Evolutionary conservation across 2,329 filamentous ascomycete genomes (phyloP).

Genomic region (Knoxdaviesia capensis): DNA sequence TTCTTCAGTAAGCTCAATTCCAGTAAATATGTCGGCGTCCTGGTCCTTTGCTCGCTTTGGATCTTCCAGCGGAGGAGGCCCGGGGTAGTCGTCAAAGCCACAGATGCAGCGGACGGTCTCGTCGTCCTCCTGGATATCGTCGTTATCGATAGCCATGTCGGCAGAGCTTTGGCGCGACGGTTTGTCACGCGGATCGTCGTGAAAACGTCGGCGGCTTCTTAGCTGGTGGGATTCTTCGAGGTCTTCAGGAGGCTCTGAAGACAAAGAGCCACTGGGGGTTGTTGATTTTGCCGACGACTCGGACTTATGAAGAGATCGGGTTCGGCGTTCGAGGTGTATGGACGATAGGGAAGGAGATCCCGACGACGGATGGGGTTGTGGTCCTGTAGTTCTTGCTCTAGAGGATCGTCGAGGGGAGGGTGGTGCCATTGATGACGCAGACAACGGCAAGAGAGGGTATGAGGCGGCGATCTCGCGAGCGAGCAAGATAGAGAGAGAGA

Average conservation of each 20-base stretch:
- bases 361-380: slow-evolving; percentile 49
- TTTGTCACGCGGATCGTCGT: slow-evolving; percentile 32
- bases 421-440: slow-evolving; percentile 31
- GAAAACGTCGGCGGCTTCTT: slow-evolving; percentile 58
- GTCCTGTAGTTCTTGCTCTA: slow-evolving; percentile 65
- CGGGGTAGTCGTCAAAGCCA: slow-evolving; percentile 85
- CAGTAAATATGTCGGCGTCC: slow-evolving; percentile 34
- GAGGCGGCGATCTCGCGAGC: background rate
- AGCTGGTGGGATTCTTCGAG: slow-evolving; percentile 49
- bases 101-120: slow-evolving; percentile 93
- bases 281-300: slow-evolving; percentile 47
- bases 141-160: slow-evolving; percentile 40
- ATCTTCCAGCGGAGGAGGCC: slow-evolving; percentile 46
- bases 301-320: slow-evolving; percentile 51
- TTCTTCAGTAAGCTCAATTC: slow-evolving; percentile 55
- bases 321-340: slow-evolving; percentile 53
- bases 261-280: slow-evolving; percentile 50
- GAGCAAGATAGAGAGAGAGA: slow-evolving; percentile 12
- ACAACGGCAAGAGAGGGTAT: slow-evolving; percentile 9
- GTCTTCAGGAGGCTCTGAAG: slow-evolving; percentile 49
- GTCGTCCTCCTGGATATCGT: slow-evolving; percentile 66
- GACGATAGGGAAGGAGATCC: slow-evolving; percentile 26
- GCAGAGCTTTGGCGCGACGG: slow-evolving; percentile 18
- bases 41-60: slow-evolving; percentile 32
- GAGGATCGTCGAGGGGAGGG: slow-evolving; percentile 70